These are phyloP conservation scores for Metarhizium anisopliae DNA, from an alignment of 2,329 filamentous ascomycete genomes.

Conservation along the genomic window DNA sequence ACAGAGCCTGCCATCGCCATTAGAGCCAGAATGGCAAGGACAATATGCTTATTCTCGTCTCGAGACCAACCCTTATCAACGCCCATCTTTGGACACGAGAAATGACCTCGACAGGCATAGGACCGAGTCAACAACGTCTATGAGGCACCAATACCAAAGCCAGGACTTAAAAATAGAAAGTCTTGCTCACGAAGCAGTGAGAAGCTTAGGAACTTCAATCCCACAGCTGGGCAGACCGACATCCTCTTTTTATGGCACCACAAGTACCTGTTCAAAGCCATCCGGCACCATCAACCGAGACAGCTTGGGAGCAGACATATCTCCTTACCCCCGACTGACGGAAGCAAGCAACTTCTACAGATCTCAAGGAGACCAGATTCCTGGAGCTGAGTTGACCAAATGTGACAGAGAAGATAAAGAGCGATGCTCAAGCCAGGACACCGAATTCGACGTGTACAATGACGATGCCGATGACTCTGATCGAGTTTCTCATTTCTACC, in stretches of 20 bases:
- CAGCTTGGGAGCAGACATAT: background rate
- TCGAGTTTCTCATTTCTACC: constrained; percentile 22
- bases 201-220: background rate
- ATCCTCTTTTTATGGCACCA: background rate
- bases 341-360: background rate
- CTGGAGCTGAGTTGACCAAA: constrained; percentile 23
- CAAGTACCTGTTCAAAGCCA: background rate
- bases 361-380: constrained; percentile 10
- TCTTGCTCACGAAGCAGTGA: background rate
- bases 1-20: constrained; percentile 42
- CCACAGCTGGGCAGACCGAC: background rate
- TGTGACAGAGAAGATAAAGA: constrained; percentile 28
- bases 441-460: constrained; percentile 45
- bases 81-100: constrained; percentile 29
- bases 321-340: background rate
- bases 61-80: constrained; percentile 35
- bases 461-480: constrained; percentile 45
- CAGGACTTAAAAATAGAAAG: background rate
- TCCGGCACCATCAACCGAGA: background rate
- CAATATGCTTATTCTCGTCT: constrained; percentile 41
- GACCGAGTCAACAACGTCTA: background rate
- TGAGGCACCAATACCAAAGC: background rate
- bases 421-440: constrained; percentile 34
- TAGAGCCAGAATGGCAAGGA: constrained; percentile 48
- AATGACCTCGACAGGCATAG: background rate